Conservation (phyloP, 2,329 filamentous ascomycete genomes). For the Amphichorda felina region DNA sequence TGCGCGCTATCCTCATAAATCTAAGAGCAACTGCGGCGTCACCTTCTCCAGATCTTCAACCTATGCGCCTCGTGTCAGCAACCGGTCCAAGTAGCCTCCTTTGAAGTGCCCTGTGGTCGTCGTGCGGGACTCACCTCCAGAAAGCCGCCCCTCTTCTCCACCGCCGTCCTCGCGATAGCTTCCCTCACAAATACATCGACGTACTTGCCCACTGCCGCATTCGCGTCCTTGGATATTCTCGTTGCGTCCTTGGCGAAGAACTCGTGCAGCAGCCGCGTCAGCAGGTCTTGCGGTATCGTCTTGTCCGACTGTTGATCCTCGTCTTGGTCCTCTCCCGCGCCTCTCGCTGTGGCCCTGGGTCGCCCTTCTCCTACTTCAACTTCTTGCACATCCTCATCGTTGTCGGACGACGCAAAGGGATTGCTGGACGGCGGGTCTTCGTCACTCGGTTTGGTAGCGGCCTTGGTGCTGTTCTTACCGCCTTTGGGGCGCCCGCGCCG, state of each 20-base stretch:
- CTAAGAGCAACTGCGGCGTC: slow-evolving; percentile 72
- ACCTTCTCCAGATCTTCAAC: slow-evolving; percentile 86
- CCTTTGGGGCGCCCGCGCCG: slow-evolving; percentile 22
- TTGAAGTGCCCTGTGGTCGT: neutral
- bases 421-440: slow-evolving; percentile 16
- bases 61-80: slow-evolving; percentile 21
- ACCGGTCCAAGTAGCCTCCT: neutral
- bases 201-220: slow-evolving; percentile 68
- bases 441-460: neutral
- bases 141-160: slow-evolving; percentile 58
- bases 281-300: slow-evolving; percentile 58
- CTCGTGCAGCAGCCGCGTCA: slow-evolving; percentile 68
- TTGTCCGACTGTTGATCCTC: slow-evolving; percentile 18
- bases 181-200: slow-evolving; percentile 86
- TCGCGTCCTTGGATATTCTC: slow-evolving; percentile 65
- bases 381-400: slow-evolving; percentile 3
- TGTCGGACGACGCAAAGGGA: slow-evolving; percentile 23
- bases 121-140: slow-evolving; percentile 48
- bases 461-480: slow-evolving; percentile 7
- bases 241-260: slow-evolving; percentile 64
- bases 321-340: neutral
- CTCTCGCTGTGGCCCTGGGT: neutral
- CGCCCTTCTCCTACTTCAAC: neutral
- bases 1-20: too few species aligned
- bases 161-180: slow-evolving; percentile 67